Evolutionary conservation across 129 eudicot genomes (phyloP), one percentile per base, ranked within the genome.

Genomic region (Sambucus nigra): DNA sequence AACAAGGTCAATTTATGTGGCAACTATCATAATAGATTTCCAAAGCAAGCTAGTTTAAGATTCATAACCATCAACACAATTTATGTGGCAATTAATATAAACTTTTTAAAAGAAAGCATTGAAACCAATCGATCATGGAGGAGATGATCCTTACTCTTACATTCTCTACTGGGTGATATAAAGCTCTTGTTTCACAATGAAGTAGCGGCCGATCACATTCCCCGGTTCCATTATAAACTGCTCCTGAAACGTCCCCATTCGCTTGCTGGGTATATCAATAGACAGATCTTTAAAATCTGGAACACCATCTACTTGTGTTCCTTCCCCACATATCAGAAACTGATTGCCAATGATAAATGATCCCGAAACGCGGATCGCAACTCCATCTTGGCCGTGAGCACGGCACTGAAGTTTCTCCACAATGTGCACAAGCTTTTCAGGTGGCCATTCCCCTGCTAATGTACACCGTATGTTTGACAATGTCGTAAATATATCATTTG

Each of bases 371-470:
- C 99, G 89, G 7, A 91, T 91, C 17, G 95, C 95, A 20, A 91
- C 81, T 25, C 95, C 95, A 65, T 82, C 84, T 69, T 76, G 51
- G 48, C 94, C 95, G 19, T 91, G 81, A 62, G 80, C 87, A 42
- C 95, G 89, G 44, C 99, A 91, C 47, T 81, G 95, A 47, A 91
- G 74, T 70, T 91, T 91, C 71, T 91, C 99, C 57, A 91, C 95
- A 27, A 86, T 87, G 65, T 91, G 99, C 61, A 91, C 95, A 5
- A 91, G 94, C 76, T 80, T 86, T 60, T 91, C 94, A 5, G 94
- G 81, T 50, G 99, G 94, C 99, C 99, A 91, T 33, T 85, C 88
- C 5, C 99, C 99, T 26, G 82, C 86, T 66, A 91, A 74, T 60
- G 95, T 91, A 42, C 67, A 60, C 51, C 95, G 86, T 13, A 91